These are phyloP conservation scores for Candida palmyrensis DNA, from an alignment of 805 yeast genomes.

Conservation along the genomic window DNA sequence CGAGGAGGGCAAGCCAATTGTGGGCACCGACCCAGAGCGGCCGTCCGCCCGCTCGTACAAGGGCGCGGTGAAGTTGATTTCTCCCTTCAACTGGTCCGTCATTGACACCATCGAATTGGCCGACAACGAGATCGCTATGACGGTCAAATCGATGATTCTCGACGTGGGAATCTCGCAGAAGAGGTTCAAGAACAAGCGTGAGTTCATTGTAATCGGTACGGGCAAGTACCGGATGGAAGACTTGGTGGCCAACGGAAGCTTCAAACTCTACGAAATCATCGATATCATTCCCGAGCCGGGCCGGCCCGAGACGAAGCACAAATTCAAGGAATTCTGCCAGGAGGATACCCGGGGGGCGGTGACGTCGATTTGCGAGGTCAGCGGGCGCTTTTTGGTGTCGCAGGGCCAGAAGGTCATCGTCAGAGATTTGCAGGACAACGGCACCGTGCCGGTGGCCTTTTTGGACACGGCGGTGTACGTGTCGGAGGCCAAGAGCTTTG, in stretches of 20 bases:
- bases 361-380: slow-evolving; percentile 67
- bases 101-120: slow-evolving; percentile 65
- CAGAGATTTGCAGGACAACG: slow-evolving; percentile 80
- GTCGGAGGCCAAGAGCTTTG: slow-evolving; percentile 74
- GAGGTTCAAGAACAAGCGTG: slow-evolving; percentile 48
- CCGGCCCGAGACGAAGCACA: slow-evolving; percentile 75
- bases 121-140: slow-evolving; percentile 62
- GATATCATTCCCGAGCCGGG: slow-evolving; percentile 89
- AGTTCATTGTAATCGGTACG: slow-evolving; percentile 74
- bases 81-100: slow-evolving; percentile 72
- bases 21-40: slow-evolving; percentile 48
- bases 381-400: slow-evolving; percentile 77
- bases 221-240: slow-evolving; percentile 77
- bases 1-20: slow-evolving; percentile 64
- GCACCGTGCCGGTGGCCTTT: slow-evolving; percentile 91
- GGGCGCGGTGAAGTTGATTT: slow-evolving; percentile 59
- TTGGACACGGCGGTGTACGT: slow-evolving; percentile 79
- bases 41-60: slow-evolving; percentile 54
- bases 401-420: slow-evolving; percentile 84
- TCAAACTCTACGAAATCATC: slow-evolving; percentile 67
- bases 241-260: slow-evolving; percentile 70
- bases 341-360: slow-evolving; percentile 85
- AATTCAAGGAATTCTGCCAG: slow-evolving; percentile 63
- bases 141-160: slow-evolving; percentile 49
- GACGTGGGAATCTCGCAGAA: slow-evolving; percentile 40